phyloP scores from a whole-genome alignment of 2,329 filamentous ascomycete species.

The Cyphellophora europaea region DNA sequence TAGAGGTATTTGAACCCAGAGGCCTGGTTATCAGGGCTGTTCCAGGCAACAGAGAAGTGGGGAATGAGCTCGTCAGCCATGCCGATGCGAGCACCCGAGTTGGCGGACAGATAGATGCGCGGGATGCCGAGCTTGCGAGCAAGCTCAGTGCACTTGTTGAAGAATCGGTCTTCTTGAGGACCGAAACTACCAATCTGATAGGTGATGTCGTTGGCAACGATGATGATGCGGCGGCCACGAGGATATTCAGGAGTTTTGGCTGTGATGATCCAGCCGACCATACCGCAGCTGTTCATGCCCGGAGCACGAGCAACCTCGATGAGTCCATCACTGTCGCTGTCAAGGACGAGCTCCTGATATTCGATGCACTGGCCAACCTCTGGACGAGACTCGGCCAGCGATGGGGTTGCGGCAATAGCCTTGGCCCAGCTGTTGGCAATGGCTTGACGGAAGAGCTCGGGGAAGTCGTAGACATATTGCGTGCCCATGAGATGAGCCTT shows the following conservation, averaged over 20 bases:
- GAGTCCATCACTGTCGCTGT: constrained; percentile 75
- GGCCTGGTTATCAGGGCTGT: constrained; percentile 70
- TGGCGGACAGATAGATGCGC: constrained; percentile 94
- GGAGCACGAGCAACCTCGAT: constrained; percentile 90
- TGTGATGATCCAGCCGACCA: constrained; percentile 97
- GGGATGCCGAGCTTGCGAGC: constrained; percentile 91
- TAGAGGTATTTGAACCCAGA: constrained; percentile 96
- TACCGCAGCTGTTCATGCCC: constrained; percentile 90
- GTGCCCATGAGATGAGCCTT: constrained; percentile 99
- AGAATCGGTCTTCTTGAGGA: constrained; percentile 93
- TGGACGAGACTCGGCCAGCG: constrained; percentile 71
- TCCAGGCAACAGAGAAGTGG: constrained; percentile 96
- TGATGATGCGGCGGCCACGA: constrained; percentile 80
- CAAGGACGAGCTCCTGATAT: constrained; percentile 86
- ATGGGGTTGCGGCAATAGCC: constrained; percentile 62
- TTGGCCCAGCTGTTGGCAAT: constrained; percentile 90
- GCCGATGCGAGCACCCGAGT: constrained; percentile 95
- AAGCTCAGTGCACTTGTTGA: constrained; percentile 97
- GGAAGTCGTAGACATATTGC: constrained; percentile 99
- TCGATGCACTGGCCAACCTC: constrained; percentile 83
- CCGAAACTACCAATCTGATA: constrained; percentile 98
- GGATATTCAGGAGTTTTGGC: constrained; percentile 95
- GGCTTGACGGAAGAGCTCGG: constrained; percentile 95
- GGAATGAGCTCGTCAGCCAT: constrained; percentile 95
- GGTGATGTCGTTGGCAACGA: constrained; percentile 98